Evolutionary conservation across 2,329 filamentous ascomycete species (phyloP).

Genomic region (Colletotrichum australisinense): DNA sequence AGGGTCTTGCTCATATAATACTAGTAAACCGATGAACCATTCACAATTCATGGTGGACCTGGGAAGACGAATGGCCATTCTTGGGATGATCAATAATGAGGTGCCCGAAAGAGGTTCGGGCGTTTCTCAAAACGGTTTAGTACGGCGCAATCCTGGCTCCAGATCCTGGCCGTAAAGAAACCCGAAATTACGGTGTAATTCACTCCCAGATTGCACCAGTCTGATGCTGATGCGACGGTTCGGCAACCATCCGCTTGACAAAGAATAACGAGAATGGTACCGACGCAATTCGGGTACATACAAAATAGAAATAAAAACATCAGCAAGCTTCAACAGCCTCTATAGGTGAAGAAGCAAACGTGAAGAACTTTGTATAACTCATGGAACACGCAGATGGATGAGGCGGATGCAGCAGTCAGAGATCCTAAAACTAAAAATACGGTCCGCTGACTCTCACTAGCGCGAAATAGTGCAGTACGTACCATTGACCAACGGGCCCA

Average conservation of each 20-base stretch:
- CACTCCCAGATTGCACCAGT: constrained; percentile 13
- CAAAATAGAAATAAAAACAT: neutral
- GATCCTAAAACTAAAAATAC: neutral
- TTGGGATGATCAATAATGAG: constrained; percentile 7
- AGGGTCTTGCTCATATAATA: neutral
- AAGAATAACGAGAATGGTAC: neutral
- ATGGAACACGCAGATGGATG: neutral
- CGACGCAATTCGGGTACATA: neutral
- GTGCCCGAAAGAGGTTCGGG: constrained; percentile 20
- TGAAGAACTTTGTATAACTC: neutral
- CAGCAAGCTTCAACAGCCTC: neutral
- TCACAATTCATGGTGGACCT: neutral
- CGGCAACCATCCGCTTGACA: neutral
- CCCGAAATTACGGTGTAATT: constrained; percentile 30
- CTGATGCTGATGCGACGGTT: constrained; percentile 13
- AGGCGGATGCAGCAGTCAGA: neutral
- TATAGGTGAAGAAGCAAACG: neutral
- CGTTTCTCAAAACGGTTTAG: constrained; percentile 18
- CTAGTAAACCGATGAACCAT: neutral
- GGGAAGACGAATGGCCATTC: constrained; percentile 12
- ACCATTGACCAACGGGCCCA: neutral
- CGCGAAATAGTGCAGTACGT: constrained; percentile 2
- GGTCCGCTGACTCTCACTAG: constrained; percentile 1
- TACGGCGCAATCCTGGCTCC: neutral
- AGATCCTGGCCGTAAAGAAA: constrained; percentile 14